phyloP scores from a whole-genome alignment of 2,329 filamentous ascomycete genomes.

The Orbilia blumenaviensis region DNA sequence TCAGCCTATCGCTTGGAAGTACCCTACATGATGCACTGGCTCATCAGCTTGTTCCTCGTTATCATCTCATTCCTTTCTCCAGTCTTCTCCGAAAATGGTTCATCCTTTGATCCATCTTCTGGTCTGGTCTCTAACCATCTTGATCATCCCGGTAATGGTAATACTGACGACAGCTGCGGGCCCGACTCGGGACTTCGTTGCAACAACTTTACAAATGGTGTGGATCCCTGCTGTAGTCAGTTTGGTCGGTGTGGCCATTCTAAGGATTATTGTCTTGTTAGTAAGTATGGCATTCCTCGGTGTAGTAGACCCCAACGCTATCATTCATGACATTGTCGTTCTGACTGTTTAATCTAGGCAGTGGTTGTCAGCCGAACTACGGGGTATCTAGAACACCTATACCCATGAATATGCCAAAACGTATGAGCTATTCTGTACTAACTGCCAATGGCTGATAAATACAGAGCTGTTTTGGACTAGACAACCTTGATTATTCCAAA shows the following conservation, averaged over 20 bases:
- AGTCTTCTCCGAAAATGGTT: neutral
- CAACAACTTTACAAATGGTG: neutral
- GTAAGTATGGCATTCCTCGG: neutral
- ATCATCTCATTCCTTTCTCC: neutral
- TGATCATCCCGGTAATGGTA: neutral
- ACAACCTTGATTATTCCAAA: conserved; percentile 2
- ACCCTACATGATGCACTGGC: neutral
- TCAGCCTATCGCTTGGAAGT: neutral
- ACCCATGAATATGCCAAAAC: neutral
- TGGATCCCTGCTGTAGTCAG: conserved; percentile 25
- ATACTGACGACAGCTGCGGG: conserved; percentile 33
- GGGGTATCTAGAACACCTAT: conserved; percentile 29
- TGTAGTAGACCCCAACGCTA: too few relatives aligned
- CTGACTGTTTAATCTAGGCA: neutral
- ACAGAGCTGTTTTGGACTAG: conserved; percentile 20
- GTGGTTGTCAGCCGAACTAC: conserved; percentile 20
- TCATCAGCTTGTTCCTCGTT: neutral
- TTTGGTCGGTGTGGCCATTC: conserved; percentile 26
- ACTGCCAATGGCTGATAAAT: neutral
- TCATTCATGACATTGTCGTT: neutral
- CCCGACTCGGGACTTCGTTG: neutral
- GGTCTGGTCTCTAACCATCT: neutral
- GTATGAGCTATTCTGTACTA: neutral
- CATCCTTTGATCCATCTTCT: neutral
- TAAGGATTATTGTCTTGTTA: conserved; percentile 21